Evolutionary conservation across 2,329 filamentous ascomycete species (phyloP).

Genomic region (Bipolaris victoriae): DNA sequence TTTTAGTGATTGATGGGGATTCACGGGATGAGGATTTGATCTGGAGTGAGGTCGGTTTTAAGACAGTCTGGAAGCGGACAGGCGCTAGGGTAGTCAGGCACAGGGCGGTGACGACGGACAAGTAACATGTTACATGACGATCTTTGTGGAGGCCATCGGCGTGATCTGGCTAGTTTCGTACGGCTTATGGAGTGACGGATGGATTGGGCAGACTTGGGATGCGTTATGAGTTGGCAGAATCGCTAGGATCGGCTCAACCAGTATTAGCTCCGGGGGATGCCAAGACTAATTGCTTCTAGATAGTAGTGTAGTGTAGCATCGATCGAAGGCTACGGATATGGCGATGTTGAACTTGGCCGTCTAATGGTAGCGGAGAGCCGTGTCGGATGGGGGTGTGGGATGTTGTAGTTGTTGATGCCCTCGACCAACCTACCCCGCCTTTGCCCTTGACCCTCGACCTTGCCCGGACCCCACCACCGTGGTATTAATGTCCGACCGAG

Average conservation of each 20-base stretch:
- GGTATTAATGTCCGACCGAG: slow-evolving; percentile 3
- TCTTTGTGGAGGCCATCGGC: slow-evolving; percentile 29
- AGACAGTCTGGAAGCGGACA: slow-evolving; percentile 24
- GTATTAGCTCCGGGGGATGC: slow-evolving; percentile 21
- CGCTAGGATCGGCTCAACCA: slow-evolving; percentile 36
- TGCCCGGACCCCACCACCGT: slow-evolving; percentile 7
- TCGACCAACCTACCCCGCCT: slow-evolving; percentile 13
- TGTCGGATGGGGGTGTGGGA: slow-evolving; percentile 1
- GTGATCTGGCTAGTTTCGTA: slow-evolving; percentile 42
- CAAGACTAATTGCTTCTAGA: slow-evolving; percentile 11
- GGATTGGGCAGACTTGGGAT: slow-evolving; percentile 40
- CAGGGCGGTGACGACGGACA: slow-evolving; percentile 48
- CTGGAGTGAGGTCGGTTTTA: slow-evolving; percentile 28
- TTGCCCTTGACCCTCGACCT: neutral
- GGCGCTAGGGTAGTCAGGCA: slow-evolving; percentile 34
- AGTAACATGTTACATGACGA: slow-evolving; percentile 48
- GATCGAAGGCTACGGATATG: slow-evolving; percentile 5
- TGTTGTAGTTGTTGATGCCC: neutral
- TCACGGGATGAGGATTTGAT: slow-evolving; percentile 14
- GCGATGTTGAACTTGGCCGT: slow-evolving; percentile 8
- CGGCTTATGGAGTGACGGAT: slow-evolving; percentile 39
- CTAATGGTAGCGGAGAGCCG: neutral
- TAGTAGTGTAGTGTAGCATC: slow-evolving; percentile 3
- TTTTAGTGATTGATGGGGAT: slow-evolving; percentile 17
- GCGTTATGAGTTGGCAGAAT: slow-evolving; percentile 48